Conservation (phyloP, 495 filamentous ascomycete genomes). For the Darksidea phi region DNA sequence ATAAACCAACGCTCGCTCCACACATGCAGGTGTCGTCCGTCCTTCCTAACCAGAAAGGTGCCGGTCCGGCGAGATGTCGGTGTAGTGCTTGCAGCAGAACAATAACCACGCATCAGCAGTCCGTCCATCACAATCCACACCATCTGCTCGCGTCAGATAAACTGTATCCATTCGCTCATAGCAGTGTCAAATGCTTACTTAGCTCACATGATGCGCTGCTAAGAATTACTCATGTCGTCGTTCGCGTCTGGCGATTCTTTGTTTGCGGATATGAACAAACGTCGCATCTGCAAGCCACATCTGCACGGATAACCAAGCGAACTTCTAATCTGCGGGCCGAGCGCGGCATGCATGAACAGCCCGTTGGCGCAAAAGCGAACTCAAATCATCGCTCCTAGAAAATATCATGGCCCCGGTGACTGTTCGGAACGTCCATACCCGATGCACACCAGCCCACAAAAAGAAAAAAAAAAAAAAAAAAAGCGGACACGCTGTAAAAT, state of each 20-base stretch:
- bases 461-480: not conserved
- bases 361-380: not conserved
- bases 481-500: too few relatives aligned
- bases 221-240: too few relatives aligned
- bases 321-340: not conserved
- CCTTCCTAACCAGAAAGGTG: not conserved
- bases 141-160: not conserved
- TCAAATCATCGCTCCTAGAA: not conserved
- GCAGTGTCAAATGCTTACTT: too few relatives aligned
- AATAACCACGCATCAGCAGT: not conserved
- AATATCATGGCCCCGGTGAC: not conserved
- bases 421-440: not conserved
- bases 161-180: too few relatives aligned
- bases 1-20: too few relatives aligned
- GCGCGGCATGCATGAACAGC: not conserved
- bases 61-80: conserved; percentile 13
- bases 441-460: not conserved
- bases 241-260: not conserved
- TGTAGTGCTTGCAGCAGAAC: not conserved
- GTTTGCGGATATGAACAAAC: not conserved
- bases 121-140: not conserved
- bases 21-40: too few relatives aligned
- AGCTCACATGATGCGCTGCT: too few relatives aligned
- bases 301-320: not conserved
- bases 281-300: not conserved